Evolutionary conservation across 306 rosid genomes (phyloP).

Genomic region (Prunus padus): DNA sequence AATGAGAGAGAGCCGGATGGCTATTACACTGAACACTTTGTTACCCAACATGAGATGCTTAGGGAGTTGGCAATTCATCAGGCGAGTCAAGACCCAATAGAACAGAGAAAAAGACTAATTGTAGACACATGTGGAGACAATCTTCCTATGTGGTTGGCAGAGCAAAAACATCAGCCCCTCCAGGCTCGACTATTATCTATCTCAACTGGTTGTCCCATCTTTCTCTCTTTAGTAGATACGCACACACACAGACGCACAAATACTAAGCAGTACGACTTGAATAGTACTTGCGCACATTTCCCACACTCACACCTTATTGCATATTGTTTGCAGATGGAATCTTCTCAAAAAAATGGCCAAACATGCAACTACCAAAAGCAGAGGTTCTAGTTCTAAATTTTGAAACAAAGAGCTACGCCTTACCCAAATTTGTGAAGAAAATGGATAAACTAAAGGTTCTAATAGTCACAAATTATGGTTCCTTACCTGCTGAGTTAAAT

Average conservation of each 20-base stretch:
- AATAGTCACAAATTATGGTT: conserved; percentile 40
- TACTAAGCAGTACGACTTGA: neutral
- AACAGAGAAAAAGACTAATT: conserved; percentile 39
- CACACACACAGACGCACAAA: neutral
- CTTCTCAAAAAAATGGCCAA: conserved; percentile 49
- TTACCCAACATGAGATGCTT: conserved; percentile 48
- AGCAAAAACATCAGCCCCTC: conserved; percentile 25
- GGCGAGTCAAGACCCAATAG: conserved; percentile 26
- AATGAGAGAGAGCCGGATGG: conserved; percentile 27
- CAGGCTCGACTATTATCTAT: conserved; percentile 47
- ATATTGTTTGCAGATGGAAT: conserved; percentile 52
- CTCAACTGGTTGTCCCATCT: conserved; percentile 39
- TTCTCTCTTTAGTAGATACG: neutral
- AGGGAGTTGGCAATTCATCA: conserved; percentile 47
- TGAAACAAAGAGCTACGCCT: conserved; percentile 30
- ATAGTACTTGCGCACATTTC: neutral
- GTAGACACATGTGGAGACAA: conserved; percentile 39
- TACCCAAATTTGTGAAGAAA: conserved; percentile 51
- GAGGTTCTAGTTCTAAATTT: conserved; percentile 62
- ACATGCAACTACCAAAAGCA: conserved; percentile 42
- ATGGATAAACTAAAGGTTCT: conserved; percentile 58
- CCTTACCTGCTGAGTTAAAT: conserved; percentile 29
- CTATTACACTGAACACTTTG: conserved; percentile 41
- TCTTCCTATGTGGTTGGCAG: conserved; percentile 56
- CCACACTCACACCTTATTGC: conserved; percentile 6